phyloP scores from a whole-genome alignment of 2,329 filamentous ascomycete species.

The Cytospora paraplurivora region DNA sequence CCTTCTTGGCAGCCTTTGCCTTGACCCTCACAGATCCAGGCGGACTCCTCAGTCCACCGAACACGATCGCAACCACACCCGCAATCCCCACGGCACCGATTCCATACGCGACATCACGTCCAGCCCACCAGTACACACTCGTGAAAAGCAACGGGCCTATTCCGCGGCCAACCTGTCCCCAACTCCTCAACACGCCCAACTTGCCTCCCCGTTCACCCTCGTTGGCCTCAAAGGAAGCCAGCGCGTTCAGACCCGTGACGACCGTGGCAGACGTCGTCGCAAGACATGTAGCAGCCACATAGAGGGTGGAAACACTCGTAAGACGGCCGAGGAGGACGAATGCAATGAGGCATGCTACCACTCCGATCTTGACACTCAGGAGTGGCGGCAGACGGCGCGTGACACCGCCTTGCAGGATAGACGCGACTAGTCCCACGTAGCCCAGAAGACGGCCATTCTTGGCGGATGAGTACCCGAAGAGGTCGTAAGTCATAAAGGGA shows the following conservation, averaged over 20 bases:
- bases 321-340: constrained; percentile 79
- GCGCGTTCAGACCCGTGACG: constrained; percentile 87
- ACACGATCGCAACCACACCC: constrained; percentile 69
- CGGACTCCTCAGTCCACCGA: constrained; percentile 71
- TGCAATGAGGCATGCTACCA: constrained; percentile 73
- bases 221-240: constrained; percentile 86
- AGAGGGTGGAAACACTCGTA: constrained; percentile 68
- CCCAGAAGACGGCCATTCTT: constrained; percentile 86
- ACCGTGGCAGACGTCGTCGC: constrained; percentile 93
- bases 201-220: constrained; percentile 82
- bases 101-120: constrained; percentile 80
- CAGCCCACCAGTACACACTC: constrained; percentile 97
- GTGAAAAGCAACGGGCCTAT: constrained; percentile 90
- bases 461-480: constrained; percentile 79
- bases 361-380: constrained; percentile 75
- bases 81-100: constrained; percentile 81
- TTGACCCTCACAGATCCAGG: constrained; percentile 37
- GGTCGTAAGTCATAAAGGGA: constrained; percentile 94
- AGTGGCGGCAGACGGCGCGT: constrained; percentile 83
- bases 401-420: constrained; percentile 89
- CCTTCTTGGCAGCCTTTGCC: constrained; percentile 28
- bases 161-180: constrained; percentile 85
- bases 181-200: constrained; percentile 77
- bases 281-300: constrained; percentile 78
- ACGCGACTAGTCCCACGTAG: constrained; percentile 87